A percentile compares a stretch with the other conserved stretches of the same genome.
phyloP scores from a whole-genome alignment of 2,329 filamentous ascomycete species.

The Alternaria metachromatica region DNA sequence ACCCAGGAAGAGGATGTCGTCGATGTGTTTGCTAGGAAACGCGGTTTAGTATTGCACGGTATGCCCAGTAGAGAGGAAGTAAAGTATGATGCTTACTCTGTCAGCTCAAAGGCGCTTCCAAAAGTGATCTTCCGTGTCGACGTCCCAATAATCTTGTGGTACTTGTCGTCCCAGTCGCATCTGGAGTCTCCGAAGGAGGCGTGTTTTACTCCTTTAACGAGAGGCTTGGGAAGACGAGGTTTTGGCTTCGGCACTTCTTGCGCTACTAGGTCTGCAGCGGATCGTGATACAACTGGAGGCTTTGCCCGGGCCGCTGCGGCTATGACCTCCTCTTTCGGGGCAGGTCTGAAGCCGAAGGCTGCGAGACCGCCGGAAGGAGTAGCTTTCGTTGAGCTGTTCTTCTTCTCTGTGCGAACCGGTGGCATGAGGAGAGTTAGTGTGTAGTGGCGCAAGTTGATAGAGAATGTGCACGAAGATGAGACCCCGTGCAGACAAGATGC shows the following conservation, averaged over 20 bases:
- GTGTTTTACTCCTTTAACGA: not conserved
- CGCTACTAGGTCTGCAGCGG: not conserved
- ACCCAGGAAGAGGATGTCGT: not conserved
- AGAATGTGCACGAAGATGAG: not conserved
- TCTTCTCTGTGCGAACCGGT: not conserved
- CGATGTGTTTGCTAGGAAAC: not conserved
- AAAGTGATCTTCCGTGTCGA: not conserved
- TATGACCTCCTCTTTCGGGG: not conserved
- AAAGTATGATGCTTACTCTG: not conserved
- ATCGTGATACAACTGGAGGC: not conserved
- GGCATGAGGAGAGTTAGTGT: not conserved
- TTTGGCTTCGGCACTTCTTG: not conserved
- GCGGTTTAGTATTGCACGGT: not conserved
- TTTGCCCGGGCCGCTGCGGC: not conserved
- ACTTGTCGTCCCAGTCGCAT: not conserved
- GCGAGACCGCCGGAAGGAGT: not conserved
- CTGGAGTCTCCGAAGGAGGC: not conserved
- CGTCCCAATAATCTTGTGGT: not conserved
- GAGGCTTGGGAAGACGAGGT: not conserved
- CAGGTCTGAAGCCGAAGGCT: not conserved
- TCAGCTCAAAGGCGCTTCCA: not conserved
- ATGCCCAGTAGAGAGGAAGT: too few species aligned
- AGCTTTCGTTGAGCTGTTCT: not conserved
- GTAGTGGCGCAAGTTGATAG: too few species aligned
- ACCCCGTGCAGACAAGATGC: not conserved